Base-by-base conservation (phyloP, 176 grass and related monocot species). In the Raddia distichophylla region DNA sequence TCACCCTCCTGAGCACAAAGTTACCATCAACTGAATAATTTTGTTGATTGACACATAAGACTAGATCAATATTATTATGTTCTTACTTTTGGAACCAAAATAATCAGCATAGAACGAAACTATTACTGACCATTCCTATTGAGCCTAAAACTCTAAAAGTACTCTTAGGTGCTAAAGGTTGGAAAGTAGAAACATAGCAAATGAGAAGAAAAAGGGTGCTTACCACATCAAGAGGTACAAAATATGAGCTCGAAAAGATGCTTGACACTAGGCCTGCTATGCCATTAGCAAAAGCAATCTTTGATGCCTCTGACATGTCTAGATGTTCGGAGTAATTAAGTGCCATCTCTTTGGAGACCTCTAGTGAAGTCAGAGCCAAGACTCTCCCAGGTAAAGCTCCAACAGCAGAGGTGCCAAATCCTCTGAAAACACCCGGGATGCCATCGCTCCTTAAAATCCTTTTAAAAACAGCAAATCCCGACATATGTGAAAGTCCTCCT, bases 171-270 rank as follows among this genome's bases (percentile, higher is more conserved):
- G 66, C 13, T 64, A 71, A 22, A 76, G 69, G 8, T 65, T n/a
- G n/a, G n/a, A n/a, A n/a, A n/a, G n/a, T 74, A 69, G 3, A 3
- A 65, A 55, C 17, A 76, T 74, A 54, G 22, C 27, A 62, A 50
- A 32, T 7, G 27, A 70, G 13, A n/a, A 83, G 56, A 71, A 76
- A 76, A 71, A 64, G 71, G 63, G 58, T 75, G 46, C 90, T 89
- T 46, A 98, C 95, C 93, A 98, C 96, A 82, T 98, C 96, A 50
- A 98, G 87, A 42, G 96, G 96, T 62, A 98, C 96, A 86, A 88
- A 98, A 80, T 98, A 98, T 49, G 83, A 80, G 76, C 86, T 86
- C 12, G 96, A 98, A 67, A 91, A 83, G 11, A 95, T 67, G 82
- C 90, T 95, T 45, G 95, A 98, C 14, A 91, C 76, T 51, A 95